Evolutionary conservation across 2,329 filamentous ascomycete species (phyloP).

Genomic region (Pyricularia sp.): DNA sequence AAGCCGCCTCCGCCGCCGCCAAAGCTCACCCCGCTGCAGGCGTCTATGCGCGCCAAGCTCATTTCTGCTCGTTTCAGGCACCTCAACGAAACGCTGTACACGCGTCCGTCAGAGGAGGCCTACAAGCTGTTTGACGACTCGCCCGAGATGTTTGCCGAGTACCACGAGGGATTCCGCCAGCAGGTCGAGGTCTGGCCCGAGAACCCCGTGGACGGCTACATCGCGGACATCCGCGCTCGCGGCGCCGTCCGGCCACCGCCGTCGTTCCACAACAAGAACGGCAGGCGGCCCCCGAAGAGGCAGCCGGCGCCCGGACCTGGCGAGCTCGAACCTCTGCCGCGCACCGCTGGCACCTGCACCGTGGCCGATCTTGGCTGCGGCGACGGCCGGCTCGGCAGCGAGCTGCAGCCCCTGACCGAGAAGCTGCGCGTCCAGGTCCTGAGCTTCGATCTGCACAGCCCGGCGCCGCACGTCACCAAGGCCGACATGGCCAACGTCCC

Average conservation of each 20-base stretch:
- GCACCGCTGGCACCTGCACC: constrained; percentile 62
- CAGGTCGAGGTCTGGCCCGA: constrained; percentile 95
- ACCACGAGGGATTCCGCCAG: constrained; percentile 91
- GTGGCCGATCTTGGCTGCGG: constrained; percentile 92
- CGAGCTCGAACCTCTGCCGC: constrained; percentile 48
- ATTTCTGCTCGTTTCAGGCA: constrained; percentile 93
- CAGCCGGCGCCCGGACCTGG: constrained; percentile 15
- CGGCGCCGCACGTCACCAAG: constrained; percentile 67
- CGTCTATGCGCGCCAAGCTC: constrained; percentile 90
- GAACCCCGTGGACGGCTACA: constrained; percentile 88
- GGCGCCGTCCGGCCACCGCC: constrained; percentile 35
- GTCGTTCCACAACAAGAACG: constrained; percentile 13
- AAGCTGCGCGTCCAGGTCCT: constrained; percentile 65
- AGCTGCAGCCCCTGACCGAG: constrained; percentile 52
- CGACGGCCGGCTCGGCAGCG: constrained; percentile 70
- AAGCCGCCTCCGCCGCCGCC: neutral
- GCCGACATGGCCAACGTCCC: constrained; percentile 86
- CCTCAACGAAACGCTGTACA: constrained; percentile 95
- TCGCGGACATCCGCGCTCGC: constrained; percentile 60
- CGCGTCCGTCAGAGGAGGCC: constrained; percentile 76
- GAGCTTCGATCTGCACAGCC: constrained; percentile 80
- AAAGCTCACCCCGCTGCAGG: constrained; percentile 85
- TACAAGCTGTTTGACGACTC: constrained; percentile 72
- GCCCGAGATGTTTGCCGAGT: constrained; percentile 91
- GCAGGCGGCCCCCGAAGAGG: constrained; percentile 5